These are phyloP conservation scores for Aspergillus quadricinctus DNA, from an alignment of 2,329 filamentous ascomycete species.

Conservation along the genomic window DNA sequence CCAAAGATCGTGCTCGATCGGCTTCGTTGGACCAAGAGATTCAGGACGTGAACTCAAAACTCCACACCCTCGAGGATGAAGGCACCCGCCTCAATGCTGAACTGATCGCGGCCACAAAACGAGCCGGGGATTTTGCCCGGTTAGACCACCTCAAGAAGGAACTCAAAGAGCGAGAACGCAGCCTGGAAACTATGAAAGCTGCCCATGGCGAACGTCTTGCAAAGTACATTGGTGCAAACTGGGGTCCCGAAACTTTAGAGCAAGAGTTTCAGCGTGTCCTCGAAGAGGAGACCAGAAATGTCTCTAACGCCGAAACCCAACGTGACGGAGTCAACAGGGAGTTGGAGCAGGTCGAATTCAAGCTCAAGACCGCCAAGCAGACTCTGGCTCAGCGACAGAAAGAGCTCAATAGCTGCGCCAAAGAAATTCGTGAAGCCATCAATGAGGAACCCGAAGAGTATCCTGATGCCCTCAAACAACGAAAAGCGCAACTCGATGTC, in stretches of 20 bases:
- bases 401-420: constrained; percentile 60
- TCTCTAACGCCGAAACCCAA: constrained; percentile 63
- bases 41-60: constrained; percentile 58
- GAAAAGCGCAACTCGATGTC: constrained; percentile 49
- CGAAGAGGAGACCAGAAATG: constrained; percentile 52
- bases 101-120: constrained; percentile 73
- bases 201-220: constrained; percentile 71
- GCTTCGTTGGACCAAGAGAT: constrained; percentile 69
- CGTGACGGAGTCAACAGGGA: constrained; percentile 69
- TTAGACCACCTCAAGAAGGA: constrained; percentile 81
- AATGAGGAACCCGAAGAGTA: constrained; percentile 51
- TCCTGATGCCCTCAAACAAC: constrained; percentile 48
- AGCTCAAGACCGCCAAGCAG: constrained; percentile 62
- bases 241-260: constrained; percentile 68
- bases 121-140: constrained; percentile 76
- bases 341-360: constrained; percentile 71
- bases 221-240: constrained; percentile 59
- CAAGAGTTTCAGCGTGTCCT: constrained; percentile 62
- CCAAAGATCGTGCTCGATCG: constrained; percentile 59
- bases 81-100: constrained; percentile 72
- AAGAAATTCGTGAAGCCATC: constrained; percentile 57
- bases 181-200: constrained; percentile 69
- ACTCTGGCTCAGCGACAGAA: constrained; percentile 60
- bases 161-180: constrained; percentile 65
- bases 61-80: constrained; percentile 67